Conservation (phyloP, 805 yeast species). For the Yamadazyma insecticola region DNA sequence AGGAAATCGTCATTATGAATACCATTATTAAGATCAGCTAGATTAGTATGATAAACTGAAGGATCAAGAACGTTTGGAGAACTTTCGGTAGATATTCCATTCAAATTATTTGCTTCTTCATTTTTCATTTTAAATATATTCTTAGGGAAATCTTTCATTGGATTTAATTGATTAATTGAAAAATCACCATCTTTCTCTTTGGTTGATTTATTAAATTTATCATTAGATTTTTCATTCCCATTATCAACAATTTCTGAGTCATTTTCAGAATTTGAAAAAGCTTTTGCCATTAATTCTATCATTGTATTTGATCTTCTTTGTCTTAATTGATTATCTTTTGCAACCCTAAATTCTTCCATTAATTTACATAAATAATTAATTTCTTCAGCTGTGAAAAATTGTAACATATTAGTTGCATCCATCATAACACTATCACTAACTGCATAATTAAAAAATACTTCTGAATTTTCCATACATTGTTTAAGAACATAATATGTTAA, state of each 20-base stretch:
- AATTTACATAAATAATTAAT: conserved; percentile 30
- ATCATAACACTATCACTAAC: conserved; percentile 20
- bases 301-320: conserved; percentile 7
- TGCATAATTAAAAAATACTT: conserved; percentile 28
- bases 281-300: conserved; percentile 1
- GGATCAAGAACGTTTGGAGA: conserved; percentile 2
- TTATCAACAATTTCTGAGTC: not conserved
- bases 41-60: no score
- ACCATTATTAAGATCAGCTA: conserved; percentile 1
- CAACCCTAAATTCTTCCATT: conserved; percentile 35
- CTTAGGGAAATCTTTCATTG: conserved; percentile 2
- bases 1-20: conserved; percentile 24
- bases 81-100: not conserved
- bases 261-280: not conserved
- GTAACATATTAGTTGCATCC: conserved; percentile 37
- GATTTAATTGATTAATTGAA: conserved; percentile 1
- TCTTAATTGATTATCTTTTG: conserved; percentile 26
- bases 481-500: conserved; percentile 36
- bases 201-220: not conserved
- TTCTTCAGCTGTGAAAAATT: conserved; percentile 32
- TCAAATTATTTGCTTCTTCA: no score
- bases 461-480: conserved; percentile 39
- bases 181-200: not conserved
- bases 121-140: conserved; percentile 2
- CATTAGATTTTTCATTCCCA: not conserved